A percentile compares a stretch with the other conserved stretches of the same genome.
Conservation (phyloP, 768 basidiomycete genomes). For the Calvatia gigantea region DNA sequence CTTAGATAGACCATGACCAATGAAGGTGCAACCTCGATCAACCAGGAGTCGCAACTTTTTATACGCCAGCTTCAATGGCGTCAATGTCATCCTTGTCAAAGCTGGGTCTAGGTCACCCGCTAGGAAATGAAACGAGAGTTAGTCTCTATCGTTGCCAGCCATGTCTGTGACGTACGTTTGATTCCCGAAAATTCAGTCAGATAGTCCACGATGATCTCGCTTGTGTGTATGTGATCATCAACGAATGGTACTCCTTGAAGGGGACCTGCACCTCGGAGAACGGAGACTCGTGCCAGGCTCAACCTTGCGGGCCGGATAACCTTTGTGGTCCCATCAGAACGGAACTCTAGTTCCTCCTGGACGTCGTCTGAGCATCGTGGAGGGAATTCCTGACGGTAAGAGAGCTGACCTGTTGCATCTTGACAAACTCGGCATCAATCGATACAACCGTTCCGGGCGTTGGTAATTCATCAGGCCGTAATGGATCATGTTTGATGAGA, state of each 20-base stretch:
- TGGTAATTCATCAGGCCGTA: slow-evolving; percentile 75
- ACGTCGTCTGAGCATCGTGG: background rate
- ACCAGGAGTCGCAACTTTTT: slow-evolving; percentile 94
- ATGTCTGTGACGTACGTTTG: slow-evolving; percentile 54
- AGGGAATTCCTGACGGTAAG: background rate
- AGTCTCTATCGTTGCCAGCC: background rate
- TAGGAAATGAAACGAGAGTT: slow-evolving; percentile 26
- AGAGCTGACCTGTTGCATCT: slow-evolving; percentile 78
- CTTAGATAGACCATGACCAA: slow-evolving; percentile 95
- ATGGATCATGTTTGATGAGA: slow-evolving; percentile 73
- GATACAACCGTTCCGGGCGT: slow-evolving; percentile 84
- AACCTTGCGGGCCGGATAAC: slow-evolving; percentile 88
- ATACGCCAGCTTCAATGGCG: slow-evolving; percentile 96
- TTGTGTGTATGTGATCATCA: slow-evolving; percentile 97
- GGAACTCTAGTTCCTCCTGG: slow-evolving; percentile 92
- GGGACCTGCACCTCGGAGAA: slow-evolving; percentile 80
- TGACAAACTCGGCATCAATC: slow-evolving; percentile 98
- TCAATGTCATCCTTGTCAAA: slow-evolving; percentile 81
- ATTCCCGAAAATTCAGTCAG: slow-evolving; percentile 97
- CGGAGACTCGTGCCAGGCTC: slow-evolving; percentile 92
- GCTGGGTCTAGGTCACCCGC: slow-evolving; percentile 91
- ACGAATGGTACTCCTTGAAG: slow-evolving; percentile 89
- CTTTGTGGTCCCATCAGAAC: slow-evolving; percentile 93
- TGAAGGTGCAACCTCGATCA: slow-evolving; percentile 93
- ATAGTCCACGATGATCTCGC: slow-evolving; percentile 93